Evolutionary conservation across 2,329 filamentous ascomycete genomes (phyloP), one percentile per base, ranked within the genome.

Genomic region (Penicillium sp.): DNA sequence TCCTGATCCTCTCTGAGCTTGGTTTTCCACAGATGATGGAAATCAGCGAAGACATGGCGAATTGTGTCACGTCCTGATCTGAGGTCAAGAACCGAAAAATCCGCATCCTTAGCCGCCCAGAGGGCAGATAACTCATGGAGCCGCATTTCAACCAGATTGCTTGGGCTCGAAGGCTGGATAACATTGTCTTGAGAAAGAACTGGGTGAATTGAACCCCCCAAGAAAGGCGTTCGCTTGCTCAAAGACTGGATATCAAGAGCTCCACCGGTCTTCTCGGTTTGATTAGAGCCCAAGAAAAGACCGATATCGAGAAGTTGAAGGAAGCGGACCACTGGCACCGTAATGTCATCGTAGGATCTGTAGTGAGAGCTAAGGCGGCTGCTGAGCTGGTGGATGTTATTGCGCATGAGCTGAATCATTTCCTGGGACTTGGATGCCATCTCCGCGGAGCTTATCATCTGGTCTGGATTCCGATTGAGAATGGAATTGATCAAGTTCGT

Each of bases 301-400:
- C 90, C 92, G 53, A 95, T 76, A 58, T 87, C 83, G 9, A 97
- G 75, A 60, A 89, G 89, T 51, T 88, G 84, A 39, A 97, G 76
- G 57, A 96, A 88, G 46, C 88, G 89, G 40, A 90, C 79, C 10
- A 90, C 81, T 4, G 90, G 92, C 40, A 82, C 79, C 0, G 88
- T 89, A 61, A 97, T 83, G 65, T 99, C 94, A 54, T 90, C 89
- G 63, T 96, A 97, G 13, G 85, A 84, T 35, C 85, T 81, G 65
- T 91, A 95, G 31, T 84, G 80, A 27, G 82, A 77, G 1, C 79
- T 80, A 7, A 99, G 79, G 40, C 92, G 83, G 48, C 80, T 76
- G 44, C 88, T 82, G 35, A 96, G 82, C 55, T 88, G 84, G 6
- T 77, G 74, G n/a, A 94, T 74, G 51, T 85, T 85, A 33, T 76